phyloP scores from a whole-genome alignment of 1,284 basidiomycete species.

The Peniophora sp. region DNA sequence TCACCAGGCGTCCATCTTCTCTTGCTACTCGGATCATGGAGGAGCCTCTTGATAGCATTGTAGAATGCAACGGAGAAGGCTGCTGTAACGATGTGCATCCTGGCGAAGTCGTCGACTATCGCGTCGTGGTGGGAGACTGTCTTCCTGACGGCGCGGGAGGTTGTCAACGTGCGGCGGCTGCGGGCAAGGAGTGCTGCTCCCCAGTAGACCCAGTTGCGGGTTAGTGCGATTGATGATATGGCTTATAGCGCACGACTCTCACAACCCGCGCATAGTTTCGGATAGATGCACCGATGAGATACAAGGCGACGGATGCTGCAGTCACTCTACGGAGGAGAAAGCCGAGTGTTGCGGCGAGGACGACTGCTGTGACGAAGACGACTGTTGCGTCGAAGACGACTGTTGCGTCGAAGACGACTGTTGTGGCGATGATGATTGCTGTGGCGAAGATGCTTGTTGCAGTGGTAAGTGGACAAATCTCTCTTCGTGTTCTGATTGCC shows the following conservation, averaged over 20 bases:
- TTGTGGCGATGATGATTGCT: neutral
- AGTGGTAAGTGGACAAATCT: too few relatives aligned
- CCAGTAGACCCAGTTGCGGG: neutral
- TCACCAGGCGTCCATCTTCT: too few relatives aligned
- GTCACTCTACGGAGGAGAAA: neutral
- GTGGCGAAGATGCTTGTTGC: too few relatives aligned
- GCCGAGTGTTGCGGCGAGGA: neutral
- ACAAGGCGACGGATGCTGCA: neutral
- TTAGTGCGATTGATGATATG: neutral
- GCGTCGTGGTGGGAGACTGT: slow-evolving; percentile 5
- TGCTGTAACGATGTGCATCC: neutral
- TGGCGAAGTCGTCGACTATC: neutral
- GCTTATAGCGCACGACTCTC: slow-evolving; percentile 2
- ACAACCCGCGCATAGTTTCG: neutral
- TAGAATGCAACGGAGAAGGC: too few relatives aligned
- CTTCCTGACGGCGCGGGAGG: slow-evolving; percentile 7
- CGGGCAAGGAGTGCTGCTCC: neutral
- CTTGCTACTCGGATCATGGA: too few relatives aligned
- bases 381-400: neutral
- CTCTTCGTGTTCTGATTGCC: too few relatives aligned
- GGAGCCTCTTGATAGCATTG: too few relatives aligned
- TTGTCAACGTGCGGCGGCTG: slow-evolving; percentile 6
- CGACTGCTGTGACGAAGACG: neutral
- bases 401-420: neutral
- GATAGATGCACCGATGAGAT: too few relatives aligned